Conservation (phyloP, 768 basidiomycete genomes). For the Tylopilus rubrobrunneus region DNA sequence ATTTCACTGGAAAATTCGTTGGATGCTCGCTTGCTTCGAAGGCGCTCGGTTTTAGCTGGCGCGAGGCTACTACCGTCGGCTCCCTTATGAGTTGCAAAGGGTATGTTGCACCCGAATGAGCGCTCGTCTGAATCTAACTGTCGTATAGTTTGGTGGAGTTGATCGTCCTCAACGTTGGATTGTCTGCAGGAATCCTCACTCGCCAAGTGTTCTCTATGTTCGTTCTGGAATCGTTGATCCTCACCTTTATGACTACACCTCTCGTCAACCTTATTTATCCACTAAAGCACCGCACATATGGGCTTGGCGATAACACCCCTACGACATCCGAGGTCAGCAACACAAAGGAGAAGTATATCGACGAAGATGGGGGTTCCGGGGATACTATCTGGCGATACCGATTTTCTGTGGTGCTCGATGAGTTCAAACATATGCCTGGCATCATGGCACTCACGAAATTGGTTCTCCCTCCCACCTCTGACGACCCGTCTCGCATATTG, state of each 20-base stretch:
- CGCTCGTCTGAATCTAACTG: slow-evolving; percentile 1
- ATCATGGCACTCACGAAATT: slow-evolving; percentile 90
- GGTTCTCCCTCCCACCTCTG: slow-evolving; percentile 42
- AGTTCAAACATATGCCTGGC: slow-evolving; percentile 81
- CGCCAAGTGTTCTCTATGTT: slow-evolving; percentile 92
- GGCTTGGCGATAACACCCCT: slow-evolving; percentile 18
- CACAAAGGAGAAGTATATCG: neutral
- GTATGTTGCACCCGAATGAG: slow-evolving; percentile 38
- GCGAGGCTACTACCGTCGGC: slow-evolving; percentile 83
- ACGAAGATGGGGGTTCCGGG: neutral
- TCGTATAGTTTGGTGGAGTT: slow-evolving; percentile 73
- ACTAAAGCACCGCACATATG: slow-evolving; percentile 50
- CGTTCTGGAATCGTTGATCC: slow-evolving; percentile 75
- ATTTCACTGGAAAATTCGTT: slow-evolving; percentile 86
- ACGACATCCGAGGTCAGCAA: neutral
- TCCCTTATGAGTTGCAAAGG: slow-evolving; percentile 96
- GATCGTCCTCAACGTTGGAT: slow-evolving; percentile 94
- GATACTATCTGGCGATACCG: slow-evolving; percentile 30
- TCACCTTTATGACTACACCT: slow-evolving; percentile 89
- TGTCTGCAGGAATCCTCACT: slow-evolving; percentile 73
- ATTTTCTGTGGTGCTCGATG: slow-evolving; percentile 87
- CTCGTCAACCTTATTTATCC: slow-evolving; percentile 69
- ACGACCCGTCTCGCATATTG: neutral
- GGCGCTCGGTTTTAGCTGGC: slow-evolving; percentile 68
- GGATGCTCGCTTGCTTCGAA: slow-evolving; percentile 73